Conservation (phyloP, 164 flowering plant genomes). For the Macadamia tetraphylla region DNA sequence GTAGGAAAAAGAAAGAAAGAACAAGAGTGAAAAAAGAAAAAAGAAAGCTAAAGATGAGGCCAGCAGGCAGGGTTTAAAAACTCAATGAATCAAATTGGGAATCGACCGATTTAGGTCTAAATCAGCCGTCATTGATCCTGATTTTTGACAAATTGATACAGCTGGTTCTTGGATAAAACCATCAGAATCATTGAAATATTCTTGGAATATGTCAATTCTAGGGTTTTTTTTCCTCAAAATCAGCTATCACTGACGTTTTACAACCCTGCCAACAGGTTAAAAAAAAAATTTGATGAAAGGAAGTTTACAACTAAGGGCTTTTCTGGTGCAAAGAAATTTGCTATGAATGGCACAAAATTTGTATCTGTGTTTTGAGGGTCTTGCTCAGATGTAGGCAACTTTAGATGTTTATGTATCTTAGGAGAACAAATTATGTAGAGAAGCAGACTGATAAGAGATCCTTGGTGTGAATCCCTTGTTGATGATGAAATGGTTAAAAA, state of each 20-base stretch:
- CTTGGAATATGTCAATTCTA: too few species aligned
- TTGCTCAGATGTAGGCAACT: slow-evolving; percentile 42
- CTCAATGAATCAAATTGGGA: too few species aligned
- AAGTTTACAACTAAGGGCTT: slow-evolving; percentile 24
- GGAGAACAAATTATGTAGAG: slow-evolving; percentile 24
- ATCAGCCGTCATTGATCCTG: too few species aligned
- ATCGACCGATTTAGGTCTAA: too few species aligned
- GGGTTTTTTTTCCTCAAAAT: too few species aligned
- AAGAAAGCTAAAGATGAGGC: slow-evolving; percentile 54
- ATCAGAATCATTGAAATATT: too few species aligned
- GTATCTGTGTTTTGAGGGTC: slow-evolving; percentile 47
- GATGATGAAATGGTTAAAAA: slow-evolving; percentile 68
- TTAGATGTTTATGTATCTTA: slow-evolving; percentile 40
- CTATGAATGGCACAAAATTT: slow-evolving; percentile 60
- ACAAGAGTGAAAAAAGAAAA: slow-evolving; percentile 4
- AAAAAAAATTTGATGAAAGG: slow-evolving; percentile 36
- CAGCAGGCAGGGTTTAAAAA: background rate
- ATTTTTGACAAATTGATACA: too few species aligned
- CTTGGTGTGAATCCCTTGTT: slow-evolving; percentile 54
- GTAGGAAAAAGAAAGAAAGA: background rate
- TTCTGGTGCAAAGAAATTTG: slow-evolving; percentile 48
- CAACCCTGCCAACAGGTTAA: slow-evolving; percentile 20
- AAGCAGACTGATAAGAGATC: slow-evolving; percentile 66
- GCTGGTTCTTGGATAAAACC: too few species aligned
- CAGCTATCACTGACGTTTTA: too few species aligned